Evolutionary conservation across 768 basidiomycete species (phyloP).

Genomic region (Grammothele lineata): DNA sequence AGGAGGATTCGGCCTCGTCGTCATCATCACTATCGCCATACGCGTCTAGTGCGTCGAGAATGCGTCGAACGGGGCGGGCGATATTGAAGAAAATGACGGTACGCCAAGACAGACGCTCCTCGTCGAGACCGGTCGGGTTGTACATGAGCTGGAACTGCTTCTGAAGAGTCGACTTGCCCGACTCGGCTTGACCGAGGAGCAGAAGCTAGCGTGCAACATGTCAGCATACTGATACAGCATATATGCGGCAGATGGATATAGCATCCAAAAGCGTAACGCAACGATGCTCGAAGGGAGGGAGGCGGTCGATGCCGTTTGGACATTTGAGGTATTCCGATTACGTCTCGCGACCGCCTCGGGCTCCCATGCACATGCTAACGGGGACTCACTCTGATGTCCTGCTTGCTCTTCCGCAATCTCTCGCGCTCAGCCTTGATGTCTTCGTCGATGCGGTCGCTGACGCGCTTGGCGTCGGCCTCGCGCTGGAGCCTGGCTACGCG

Average conservation of each 20-base stretch:
- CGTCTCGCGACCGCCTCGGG: too few relatives aligned
- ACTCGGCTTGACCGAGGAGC: conserved; percentile 74
- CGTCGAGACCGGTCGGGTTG: conserved; percentile 63
- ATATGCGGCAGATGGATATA: too few relatives aligned
- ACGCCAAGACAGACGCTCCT: conserved; percentile 71
- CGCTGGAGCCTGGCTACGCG: conserved; percentile 53
- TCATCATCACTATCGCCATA: conserved; percentile 39
- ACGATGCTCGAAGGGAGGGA: too few relatives aligned
- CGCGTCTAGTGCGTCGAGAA: conserved; percentile 30
- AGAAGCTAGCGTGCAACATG: conserved; percentile 63
- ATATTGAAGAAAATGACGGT: conserved; percentile 83
- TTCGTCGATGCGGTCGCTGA: conserved; percentile 82
- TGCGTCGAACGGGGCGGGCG: conserved; percentile 35
- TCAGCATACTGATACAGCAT: too few relatives aligned
- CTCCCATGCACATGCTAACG: too few relatives aligned
- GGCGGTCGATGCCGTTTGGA: too few relatives aligned
- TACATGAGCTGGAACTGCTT: conserved; percentile 85
- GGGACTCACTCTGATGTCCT: conserved; percentile 65
- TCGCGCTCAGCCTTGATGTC: conserved; percentile 69
- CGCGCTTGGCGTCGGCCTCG: conserved; percentile 71
- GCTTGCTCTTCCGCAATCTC: conserved; percentile 55
- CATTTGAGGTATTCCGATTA: too few relatives aligned
- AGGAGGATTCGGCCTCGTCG: conserved; percentile 47
- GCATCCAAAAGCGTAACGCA: too few relatives aligned
- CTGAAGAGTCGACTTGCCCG: conserved; percentile 78